Base-by-base conservation (phyloP, 768 basidiomycete species). In the Cystobasidium tubakii region DNA sequence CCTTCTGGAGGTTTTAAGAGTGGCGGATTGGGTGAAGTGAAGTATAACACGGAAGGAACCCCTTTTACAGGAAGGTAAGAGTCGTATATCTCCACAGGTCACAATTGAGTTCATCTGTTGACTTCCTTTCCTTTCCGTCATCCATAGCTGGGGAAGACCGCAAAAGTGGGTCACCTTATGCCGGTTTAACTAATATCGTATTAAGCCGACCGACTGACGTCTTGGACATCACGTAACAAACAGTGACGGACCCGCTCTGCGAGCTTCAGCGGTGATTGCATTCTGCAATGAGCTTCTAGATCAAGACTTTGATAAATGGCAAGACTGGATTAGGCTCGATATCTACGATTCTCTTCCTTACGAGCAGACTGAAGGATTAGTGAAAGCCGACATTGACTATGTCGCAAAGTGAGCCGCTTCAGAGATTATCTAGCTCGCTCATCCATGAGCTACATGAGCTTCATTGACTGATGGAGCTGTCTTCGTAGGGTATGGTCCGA, bases 11-110 rank as follows among this genome's bases (percentile, higher is more conserved):
- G 76, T 4, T 79, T 77, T 62, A 29, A 44, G 15, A 34, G 33
- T 6, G 78, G 78, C 17, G 78, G 78, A 1, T 62, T 79, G 0
- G 78, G 78, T n/a, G 78, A 79, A 29, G 78, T 77, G 65, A 79
- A 79, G 64, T 79, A 74, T 55, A 34, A 75, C 3, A 75, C 74
- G 34, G 46, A 70, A 54, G 53, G 39, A 9, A 71, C 54, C 17
- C 53, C 69, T 34, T 71, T 57, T 31, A 57, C 53, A 2, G 69
- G 69, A 55, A 42, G 36, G 69, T 71, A 31, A 60, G 69, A 55
- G 21, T 39, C 15, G 17, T 33, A 6, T n/a, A n/a, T n/a, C n/a
- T n/a, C n/a, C n/a, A n/a, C n/a, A n/a, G n/a, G n/a, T n/a, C n/a
- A n/a, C n/a, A n/a, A n/a, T n/a, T n/a, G n/a, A n/a, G n/a, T n/a